phyloP scores from a whole-genome alignment of 805 yeast species.

The Alloascoidea africana region DNA sequence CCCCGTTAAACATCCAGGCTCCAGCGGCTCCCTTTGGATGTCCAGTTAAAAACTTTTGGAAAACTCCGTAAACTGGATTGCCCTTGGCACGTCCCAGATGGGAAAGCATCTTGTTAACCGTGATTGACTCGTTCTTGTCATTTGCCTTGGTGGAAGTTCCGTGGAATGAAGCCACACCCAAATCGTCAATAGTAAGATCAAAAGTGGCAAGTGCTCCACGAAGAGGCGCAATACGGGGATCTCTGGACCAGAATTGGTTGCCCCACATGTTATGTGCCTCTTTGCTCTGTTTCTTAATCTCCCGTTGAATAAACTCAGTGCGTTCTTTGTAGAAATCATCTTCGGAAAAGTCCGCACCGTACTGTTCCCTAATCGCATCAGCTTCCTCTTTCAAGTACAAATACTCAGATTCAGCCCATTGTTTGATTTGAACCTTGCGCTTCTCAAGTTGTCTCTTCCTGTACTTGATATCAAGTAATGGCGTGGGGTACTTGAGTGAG shows the following conservation, averaged over 20 bases:
- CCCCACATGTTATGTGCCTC: conserved; percentile 93
- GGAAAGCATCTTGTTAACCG: conserved; percentile 82
- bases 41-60: conserved; percentile 98
- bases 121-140: conserved; percentile 93
- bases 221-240: conserved; percentile 90
- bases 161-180: conserved; percentile 96
- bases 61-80: conserved; percentile 93
- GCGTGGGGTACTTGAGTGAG: conserved; percentile 60
- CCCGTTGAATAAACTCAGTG: conserved; percentile 73
- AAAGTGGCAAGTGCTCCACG: conserved; percentile 95
- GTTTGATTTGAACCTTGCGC: conserved; percentile 63
- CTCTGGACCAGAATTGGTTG: conserved; percentile 81
- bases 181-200: conserved; percentile 86
- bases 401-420: conserved; percentile 77
- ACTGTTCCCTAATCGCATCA: conserved; percentile 26
- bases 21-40: conserved; percentile 99
- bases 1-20: conserved; percentile 99
- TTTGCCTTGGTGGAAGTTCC: conserved; percentile 98
- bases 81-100: conserved; percentile 96
- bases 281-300: conserved; percentile 69
- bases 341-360: conserved; percentile 30
- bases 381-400: conserved; percentile 60
- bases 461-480: conserved; percentile 79
- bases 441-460: conserved; percentile 80
- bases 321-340: conserved; percentile 61